These are phyloP conservation scores for Saccharomyces pastorianus DNA, from an alignment of 1,139 yeast species.

Conservation along the genomic window DNA sequence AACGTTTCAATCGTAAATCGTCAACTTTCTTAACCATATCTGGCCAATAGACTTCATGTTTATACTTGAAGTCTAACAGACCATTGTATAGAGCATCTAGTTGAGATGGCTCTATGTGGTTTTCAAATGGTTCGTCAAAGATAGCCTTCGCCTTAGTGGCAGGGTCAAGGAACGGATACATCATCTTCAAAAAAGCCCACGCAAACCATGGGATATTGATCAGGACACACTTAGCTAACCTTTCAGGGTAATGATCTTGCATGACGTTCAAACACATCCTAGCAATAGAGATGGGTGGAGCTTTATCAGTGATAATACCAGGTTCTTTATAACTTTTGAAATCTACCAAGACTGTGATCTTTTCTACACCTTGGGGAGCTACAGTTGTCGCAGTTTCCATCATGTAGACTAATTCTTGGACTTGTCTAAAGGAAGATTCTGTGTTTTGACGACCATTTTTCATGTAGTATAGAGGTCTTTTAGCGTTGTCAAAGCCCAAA, in stretches of 20 bases:
- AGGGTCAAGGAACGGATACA: conserved; percentile 89
- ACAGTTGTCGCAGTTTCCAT: conserved; percentile 78
- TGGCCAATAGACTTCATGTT: conserved; percentile 74
- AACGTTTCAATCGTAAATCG: conserved; percentile 42
- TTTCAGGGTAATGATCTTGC: conserved; percentile 89
- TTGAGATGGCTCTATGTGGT: conserved; percentile 70
- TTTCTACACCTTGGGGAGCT: conserved; percentile 94
- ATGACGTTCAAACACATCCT: conserved; percentile 78
- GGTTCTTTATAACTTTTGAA: conserved; percentile 59
- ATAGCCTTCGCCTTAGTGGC: conserved; percentile 81
- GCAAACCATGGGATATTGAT: conserved; percentile 87
- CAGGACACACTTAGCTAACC: conserved; percentile 77
- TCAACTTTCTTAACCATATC: conserved; percentile 51
- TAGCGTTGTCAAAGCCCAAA: conserved; percentile 77
- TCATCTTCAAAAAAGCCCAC: conserved; percentile 75
- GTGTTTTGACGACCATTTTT: conserved; percentile 93
- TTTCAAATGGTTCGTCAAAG: conserved; percentile 74
- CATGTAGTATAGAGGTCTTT: conserved; percentile 79
- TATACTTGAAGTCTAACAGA: conserved; percentile 64
- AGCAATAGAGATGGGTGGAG: conserved; percentile 39
- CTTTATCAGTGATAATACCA: conserved; percentile 31
- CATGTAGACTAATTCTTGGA: conserved; percentile 85
- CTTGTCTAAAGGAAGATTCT: conserved; percentile 73
- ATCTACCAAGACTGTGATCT: conserved; percentile 78
- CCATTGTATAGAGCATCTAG: conserved; percentile 80